phyloP scores from a whole-genome alignment of 2,329 filamentous ascomycete genomes.

The Fusarium chuoi region DNA sequence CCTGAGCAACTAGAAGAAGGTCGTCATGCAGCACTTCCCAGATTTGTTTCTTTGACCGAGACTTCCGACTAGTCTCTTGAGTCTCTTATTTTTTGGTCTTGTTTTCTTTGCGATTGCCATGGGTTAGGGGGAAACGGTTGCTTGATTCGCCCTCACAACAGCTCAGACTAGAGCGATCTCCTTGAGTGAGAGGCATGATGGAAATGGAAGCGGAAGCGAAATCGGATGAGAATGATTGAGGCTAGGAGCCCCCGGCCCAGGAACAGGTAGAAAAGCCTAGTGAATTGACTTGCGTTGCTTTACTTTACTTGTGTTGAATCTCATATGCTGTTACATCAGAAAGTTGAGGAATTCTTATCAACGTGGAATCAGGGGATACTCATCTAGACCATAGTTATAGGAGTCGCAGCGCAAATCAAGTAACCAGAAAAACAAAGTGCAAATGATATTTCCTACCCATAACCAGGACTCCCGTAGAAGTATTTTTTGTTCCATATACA shows the following conservation, averaged over 20 bases:
- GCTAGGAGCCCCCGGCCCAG: neutral
- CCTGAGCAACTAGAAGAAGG: neutral
- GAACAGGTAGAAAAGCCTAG: neutral
- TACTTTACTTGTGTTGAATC: neutral
- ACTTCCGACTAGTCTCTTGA: neutral
- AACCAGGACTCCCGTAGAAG: conserved; percentile 41
- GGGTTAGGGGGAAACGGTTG: neutral
- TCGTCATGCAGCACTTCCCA: neutral
- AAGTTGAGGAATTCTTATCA: neutral
- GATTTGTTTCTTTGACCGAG: neutral
- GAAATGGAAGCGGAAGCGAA: neutral
- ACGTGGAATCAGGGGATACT: neutral
- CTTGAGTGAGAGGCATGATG: neutral
- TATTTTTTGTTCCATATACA: conserved; percentile 42
- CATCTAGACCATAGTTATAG: neutral
- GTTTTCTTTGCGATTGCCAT: neutral
- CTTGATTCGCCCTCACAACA: neutral
- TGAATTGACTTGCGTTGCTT: neutral
- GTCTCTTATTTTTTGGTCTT: neutral
- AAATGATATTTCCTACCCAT: conserved; percentile 45
- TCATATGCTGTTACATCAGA: neutral
- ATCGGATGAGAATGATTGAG: neutral
- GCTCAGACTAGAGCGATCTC: neutral
- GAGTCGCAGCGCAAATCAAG: neutral
- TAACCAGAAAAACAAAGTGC: conserved; percentile 31